These are phyloP conservation scores for Nemophila menziesii DNA, from an alignment of 257 asterid genomes.

Conservation along the genomic window DNA sequence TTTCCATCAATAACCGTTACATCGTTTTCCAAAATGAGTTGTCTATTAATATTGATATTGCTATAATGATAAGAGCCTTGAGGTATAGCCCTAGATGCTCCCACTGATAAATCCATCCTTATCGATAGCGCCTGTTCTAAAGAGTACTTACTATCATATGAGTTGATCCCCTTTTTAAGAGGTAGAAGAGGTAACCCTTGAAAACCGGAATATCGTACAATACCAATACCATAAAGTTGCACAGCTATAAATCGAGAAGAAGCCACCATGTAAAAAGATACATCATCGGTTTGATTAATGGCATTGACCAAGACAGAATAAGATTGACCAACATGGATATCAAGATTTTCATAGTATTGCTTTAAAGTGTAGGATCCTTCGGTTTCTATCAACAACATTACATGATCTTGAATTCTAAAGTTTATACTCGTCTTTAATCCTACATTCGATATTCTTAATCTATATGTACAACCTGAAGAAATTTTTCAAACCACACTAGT, in stretches of 20 bases:
- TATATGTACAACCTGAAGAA: conserved; percentile 13
- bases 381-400: conserved; percentile 21
- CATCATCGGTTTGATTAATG: conserved; percentile 6
- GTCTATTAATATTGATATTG: conserved; percentile 9
- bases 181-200: conserved; percentile 11
- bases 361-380: conserved; percentile 22
- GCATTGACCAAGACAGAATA: conserved; percentile 22
- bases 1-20: conserved; percentile 10
- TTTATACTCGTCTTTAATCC: conserved; percentile 20
- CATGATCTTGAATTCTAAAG: conserved; percentile 24
- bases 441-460: conserved; percentile 25
- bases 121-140: too few relatives aligned
- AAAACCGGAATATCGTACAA: conserved; percentile 14
- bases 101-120: conserved; percentile 23
- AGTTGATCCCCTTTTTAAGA: background rate
- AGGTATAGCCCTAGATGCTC: conserved; percentile 23
- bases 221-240: conserved; percentile 12
- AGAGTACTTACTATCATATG: conserved; percentile 7
- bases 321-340: conserved; percentile 30
- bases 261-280: conserved; percentile 19
- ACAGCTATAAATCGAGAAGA: conserved; percentile 19
- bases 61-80: conserved; percentile 28
- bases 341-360: conserved; percentile 13
- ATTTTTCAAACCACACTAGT: background rate
- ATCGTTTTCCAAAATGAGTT: conserved; percentile 8